phyloP scores from a whole-genome alignment of 1,284 basidiomycete genomes.

The Microbotryum saponariae region DNA sequence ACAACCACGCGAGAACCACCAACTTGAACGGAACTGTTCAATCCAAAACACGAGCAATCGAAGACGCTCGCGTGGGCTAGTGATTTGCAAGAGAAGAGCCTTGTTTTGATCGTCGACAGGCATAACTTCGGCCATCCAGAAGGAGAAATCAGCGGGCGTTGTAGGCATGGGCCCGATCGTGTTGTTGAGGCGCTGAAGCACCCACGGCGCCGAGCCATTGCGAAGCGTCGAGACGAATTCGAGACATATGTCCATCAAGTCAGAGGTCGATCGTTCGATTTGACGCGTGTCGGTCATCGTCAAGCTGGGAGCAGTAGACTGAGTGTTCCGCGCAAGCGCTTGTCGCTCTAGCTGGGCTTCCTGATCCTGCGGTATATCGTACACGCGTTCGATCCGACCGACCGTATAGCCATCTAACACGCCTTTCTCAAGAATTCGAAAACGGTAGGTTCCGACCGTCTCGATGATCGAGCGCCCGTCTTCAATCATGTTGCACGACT shows the following conservation, averaged over 20 bases:
- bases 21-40: constrained; percentile 62
- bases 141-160: constrained; percentile 61
- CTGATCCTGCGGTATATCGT: constrained; percentile 52
- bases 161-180: constrained; percentile 41
- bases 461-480: constrained; percentile 87
- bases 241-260: constrained; percentile 67
- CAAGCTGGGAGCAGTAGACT: neutral
- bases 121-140: constrained; percentile 83
- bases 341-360: constrained; percentile 44
- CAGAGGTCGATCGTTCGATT: constrained; percentile 48
- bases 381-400: constrained; percentile 65
- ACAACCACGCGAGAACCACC: constrained; percentile 51
- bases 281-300: constrained; percentile 28
- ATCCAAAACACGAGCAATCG: constrained; percentile 88
- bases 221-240: constrained; percentile 71
- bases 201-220: constrained; percentile 79
- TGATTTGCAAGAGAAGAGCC: constrained; percentile 83
- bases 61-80: constrained; percentile 66
- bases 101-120: constrained; percentile 95
- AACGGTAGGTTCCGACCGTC: constrained; percentile 73
- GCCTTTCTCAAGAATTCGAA: constrained; percentile 73
- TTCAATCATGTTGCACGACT: constrained; percentile 71
- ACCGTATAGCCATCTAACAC: constrained; percentile 82
- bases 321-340: constrained; percentile 20
- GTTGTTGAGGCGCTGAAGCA: constrained; percentile 72